phyloP scores from a whole-genome alignment of 2,329 filamentous ascomycete species.

The Hypoxylon sp. region DNA sequence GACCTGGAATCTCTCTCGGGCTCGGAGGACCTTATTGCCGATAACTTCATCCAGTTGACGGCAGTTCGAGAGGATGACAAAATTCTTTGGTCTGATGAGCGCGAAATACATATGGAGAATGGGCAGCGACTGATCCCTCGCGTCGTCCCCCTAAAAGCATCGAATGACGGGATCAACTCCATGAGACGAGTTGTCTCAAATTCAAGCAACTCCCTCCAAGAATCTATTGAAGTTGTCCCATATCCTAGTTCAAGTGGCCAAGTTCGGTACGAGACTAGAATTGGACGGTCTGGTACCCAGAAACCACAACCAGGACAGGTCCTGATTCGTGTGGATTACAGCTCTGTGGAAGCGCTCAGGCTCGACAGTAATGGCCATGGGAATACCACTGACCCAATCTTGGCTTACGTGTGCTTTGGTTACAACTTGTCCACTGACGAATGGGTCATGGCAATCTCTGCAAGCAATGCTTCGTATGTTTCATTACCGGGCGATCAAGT shows the following conservation, averaged over 20 bases:
- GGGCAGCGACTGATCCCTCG: constrained; percentile 57
- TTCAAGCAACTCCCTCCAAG: constrained; percentile 55
- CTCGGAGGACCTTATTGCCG: constrained; percentile 35
- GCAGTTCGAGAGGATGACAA: background rate
- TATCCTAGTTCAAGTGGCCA: constrained; percentile 31
- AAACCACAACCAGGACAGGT: constrained; percentile 15
- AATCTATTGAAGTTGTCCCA: constrained; percentile 51
- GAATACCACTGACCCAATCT: background rate
- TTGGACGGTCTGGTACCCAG: background rate
- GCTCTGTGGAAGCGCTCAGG: constrained; percentile 54
- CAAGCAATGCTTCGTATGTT: constrained; percentile 56
- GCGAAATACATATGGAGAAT: constrained; percentile 57
- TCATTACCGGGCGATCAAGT: constrained; percentile 44
- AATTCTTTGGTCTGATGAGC: constrained; percentile 54
- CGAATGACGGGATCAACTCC: constrained; percentile 59
- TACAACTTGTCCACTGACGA: constrained; percentile 47
- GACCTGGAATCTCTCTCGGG: constrained; percentile 46
- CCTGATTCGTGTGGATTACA: constrained; percentile 56
- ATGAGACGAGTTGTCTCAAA: constrained; percentile 55
- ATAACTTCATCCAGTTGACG: constrained; percentile 43
- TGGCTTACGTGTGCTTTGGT: constrained; percentile 56
- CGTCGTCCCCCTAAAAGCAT: constrained; percentile 57
- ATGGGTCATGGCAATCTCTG: constrained; percentile 52
- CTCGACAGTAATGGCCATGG: constrained; percentile 20
- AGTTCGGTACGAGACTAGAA: constrained; percentile 45